Base-by-base conservation (phyloP, 805 yeast genomes). In the Wickerhamiella parazyma region DNA sequence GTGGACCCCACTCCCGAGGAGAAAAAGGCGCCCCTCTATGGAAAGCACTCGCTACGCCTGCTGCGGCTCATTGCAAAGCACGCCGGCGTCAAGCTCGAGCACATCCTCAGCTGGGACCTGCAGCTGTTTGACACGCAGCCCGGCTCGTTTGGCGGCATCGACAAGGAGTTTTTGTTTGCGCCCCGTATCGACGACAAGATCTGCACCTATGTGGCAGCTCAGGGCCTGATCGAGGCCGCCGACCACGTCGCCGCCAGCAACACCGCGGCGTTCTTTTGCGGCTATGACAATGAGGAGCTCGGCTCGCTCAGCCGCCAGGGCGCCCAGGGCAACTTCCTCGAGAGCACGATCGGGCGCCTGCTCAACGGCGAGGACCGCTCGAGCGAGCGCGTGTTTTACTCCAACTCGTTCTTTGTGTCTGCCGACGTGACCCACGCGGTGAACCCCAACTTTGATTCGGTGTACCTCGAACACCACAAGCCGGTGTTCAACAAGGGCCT, bases 131-230 rank as follows among this genome's bases (percentile, higher is more conserved):
- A 84, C 57, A 78, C 80, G 22, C 94, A 84, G 63, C 78, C 75
- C 54, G 91, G 91, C 40, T 61, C 74, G 10, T 63, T 79, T 49
- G 93, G 91, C 46, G 94, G 95, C 4, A 64, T 85, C 49, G 73
- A 75, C 51, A 68, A 73, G 49, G 94, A 84, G 53, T 82, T 83
- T 60, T 59, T 84, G 44, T 80, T 73, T 61, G 80, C 84, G 7
- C 94, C 94, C 38, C 73, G 95, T 57, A 66, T 84, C 40, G 95
- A 84, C 58, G 94, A 84, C 63, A 73, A 91, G 63, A 69, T 82
- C 49, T 82, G 94, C 63, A 75, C 87, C 1, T 84, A 66, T 57
- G 73, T 89, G 11, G 91, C 86, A 8, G 59, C 79, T 45, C 59
- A 66, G 40, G 76, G 81, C 0, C 65, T 84, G 47, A 62, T 80